phyloP scores from a whole-genome alignment of 768 basidiomycete genomes.

The Cystobasidiopsis lactophilus region DNA sequence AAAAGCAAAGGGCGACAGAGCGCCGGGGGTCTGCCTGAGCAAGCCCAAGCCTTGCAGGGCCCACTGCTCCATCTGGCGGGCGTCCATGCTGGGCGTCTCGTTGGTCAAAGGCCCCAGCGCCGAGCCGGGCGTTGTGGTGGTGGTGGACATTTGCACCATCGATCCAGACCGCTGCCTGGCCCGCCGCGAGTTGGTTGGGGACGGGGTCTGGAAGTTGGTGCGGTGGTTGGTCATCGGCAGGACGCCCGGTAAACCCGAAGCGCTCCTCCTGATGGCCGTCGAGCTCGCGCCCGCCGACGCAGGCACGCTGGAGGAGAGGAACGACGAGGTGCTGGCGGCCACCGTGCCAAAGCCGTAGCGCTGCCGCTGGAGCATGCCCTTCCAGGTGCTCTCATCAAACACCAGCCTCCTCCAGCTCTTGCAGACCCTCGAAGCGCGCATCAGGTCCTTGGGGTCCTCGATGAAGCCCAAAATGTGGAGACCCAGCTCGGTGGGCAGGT shows the following conservation, averaged over 20 bases:
- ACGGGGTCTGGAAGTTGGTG: no score
- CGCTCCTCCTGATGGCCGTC: no score
- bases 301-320: no score
- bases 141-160: no score
- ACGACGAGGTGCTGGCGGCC: no score
- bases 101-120: neutral
- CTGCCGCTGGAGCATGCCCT: slow-evolving; percentile 30
- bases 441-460: slow-evolving; percentile 48
- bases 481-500: slow-evolving; percentile 47
- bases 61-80: neutral
- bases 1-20: neutral
- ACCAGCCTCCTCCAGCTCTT: slow-evolving; percentile 46
- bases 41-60: neutral
- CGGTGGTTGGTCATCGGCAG: no score
- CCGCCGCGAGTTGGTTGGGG: no score
- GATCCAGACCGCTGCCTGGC: no score
- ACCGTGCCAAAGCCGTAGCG: no score
- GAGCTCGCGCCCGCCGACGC: neutral
- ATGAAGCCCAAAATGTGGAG: slow-evolving; percentile 54
- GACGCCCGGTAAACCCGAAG: no score
- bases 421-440: slow-evolving; percentile 47
- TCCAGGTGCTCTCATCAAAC: slow-evolving; percentile 61
- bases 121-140: neutral
- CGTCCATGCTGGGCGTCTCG: no score
- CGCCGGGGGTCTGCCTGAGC: neutral